phyloP scores from a whole-genome alignment of 2,329 filamentous ascomycete genomes.

The Phoma sp. region DNA sequence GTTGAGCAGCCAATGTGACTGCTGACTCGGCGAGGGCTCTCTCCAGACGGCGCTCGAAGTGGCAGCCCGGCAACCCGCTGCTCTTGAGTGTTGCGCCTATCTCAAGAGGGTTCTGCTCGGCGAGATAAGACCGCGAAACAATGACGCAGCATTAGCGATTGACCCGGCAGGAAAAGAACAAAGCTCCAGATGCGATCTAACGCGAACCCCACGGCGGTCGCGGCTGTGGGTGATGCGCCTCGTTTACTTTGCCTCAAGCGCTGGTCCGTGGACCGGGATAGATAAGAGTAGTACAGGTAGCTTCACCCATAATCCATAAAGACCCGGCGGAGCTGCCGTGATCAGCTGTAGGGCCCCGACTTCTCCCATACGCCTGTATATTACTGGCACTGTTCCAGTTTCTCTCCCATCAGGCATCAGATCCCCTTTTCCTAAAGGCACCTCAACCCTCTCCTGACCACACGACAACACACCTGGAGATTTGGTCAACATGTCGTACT shows the following conservation, averaged over 20 bases:
- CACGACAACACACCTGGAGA: slow-evolving; percentile 18
- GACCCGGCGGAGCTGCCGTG: slow-evolving; percentile 37
- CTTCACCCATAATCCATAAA: slow-evolving; percentile 40
- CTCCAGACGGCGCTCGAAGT: slow-evolving; percentile 17
- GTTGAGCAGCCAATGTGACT: slow-evolving; percentile 12
- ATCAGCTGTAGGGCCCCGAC: slow-evolving; percentile 41
- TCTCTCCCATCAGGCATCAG: slow-evolving; percentile 17
- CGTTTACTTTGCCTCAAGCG: slow-evolving; percentile 46
- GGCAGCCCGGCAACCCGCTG: slow-evolving; percentile 20
- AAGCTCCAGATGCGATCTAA: slow-evolving; percentile 40
- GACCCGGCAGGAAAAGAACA: slow-evolving; percentile 41
- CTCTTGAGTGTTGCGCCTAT: slow-evolving; percentile 20
- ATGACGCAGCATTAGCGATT: slow-evolving; percentile 36
- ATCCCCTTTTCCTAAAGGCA: slow-evolving; percentile 11
- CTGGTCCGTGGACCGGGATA: slow-evolving; percentile 44
- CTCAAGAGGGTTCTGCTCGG: slow-evolving; percentile 27
- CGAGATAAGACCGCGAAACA: slow-evolving; percentile 34
- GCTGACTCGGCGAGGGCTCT: slow-evolving; percentile 16
- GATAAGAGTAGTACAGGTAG: slow-evolving; percentile 47
- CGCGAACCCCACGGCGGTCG: slow-evolving; percentile 47
- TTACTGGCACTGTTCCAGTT: slow-evolving; percentile 36
- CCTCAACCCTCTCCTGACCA: slow-evolving; percentile 12
- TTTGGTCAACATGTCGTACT: slow-evolving; percentile 55
- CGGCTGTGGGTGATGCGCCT: slow-evolving; percentile 42
- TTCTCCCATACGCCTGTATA: slow-evolving; percentile 41